Base-by-base conservation (phyloP, 495 filamentous ascomycete genomes). In the Penicillium salamii region DNA sequence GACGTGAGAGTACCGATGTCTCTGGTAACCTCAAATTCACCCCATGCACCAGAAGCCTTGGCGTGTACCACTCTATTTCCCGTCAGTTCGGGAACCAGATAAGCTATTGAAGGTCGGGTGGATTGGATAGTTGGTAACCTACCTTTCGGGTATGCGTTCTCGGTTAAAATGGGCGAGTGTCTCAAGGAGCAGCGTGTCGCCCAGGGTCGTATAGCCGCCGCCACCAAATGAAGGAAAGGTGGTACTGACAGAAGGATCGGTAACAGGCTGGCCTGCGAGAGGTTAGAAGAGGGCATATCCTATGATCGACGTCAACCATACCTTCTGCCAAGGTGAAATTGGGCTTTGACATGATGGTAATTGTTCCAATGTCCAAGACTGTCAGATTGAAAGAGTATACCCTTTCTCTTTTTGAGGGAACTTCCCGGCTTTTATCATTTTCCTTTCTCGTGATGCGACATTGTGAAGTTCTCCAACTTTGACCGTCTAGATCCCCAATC, bases 31-130 rank as follows among this genome's bases (percentile, higher is more conserved):
- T 81, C 80, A 65, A 86, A 88, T 34, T 74, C 74, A 28, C 86
- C 86, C 58, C 86, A 85, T 32, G 86, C 86, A 20, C 84, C 84
- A 17, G 82, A 80, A 19, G 85, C 86, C 53, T 86, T 83, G n/a
- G 85, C 85, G 44, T 89, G 86, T 14, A 88, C 86, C 45, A 86
- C 83, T 50, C 80, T 65, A 20, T 28, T 11, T 5, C 3, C 7
- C 15, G 40, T 36, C 7, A 52, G 29, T 7, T 34, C n/a, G 28
- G 8, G 28, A 9, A 14, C 14, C 26, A 35, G 4, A 31, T 32
- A 8, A 13, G 29, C 29, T 18, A 17, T 2, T 5, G 12, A 9
- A 1, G 11, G 12, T 12, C 18, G 20, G 28, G 3, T 33, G 1
- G 12, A 33, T 15, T 23, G 28, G 5, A 18, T 2, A 13, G 19